Base-by-base conservation (phyloP, 257 asterid species). In the Solanum bukasovii region DNA sequence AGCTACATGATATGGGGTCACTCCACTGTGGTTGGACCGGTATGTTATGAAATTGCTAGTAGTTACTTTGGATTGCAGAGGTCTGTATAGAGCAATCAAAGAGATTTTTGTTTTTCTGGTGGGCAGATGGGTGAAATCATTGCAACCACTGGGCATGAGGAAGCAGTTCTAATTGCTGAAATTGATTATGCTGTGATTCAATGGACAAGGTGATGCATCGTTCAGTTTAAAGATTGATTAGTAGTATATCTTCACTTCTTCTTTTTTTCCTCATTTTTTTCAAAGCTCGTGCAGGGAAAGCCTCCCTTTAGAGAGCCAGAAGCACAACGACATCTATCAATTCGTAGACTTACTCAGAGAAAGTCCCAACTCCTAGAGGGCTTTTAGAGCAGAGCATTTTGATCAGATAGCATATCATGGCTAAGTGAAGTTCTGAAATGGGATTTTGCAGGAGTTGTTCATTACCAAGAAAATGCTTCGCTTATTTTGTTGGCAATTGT, bases 1-100 rank as follows among this genome's bases (percentile, higher is more conserved):
- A 89, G 91, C 49, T 91, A 91, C 84, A 2, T 33, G n/a, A 91
- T 91, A 65, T 91, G 93, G 94, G 93, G 91, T 56, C 92, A 91
- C 85, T 91, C 93, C 0, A 87, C 90, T 74, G 90, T 92, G 33
- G 91, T 91, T 87, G 92, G 91, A 89, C 93, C 91, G 88, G 93
- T 91, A 86, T 23, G 71, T 82, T 18, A 31, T 1, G 11, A 82
- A 49, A 82, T n/a, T 23, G 20, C 70, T 29, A 29, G 23, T 18
- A 49, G 29, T 20, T 49, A 49, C 29, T 29, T 29, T 49, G 86
- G 70, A 49, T 46, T 81, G 42, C 85, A 27, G 23, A 23, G 35
- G 21, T 82, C 56, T 25, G n/a, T 42, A 81, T 81, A 81, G 40
- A 46, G 5, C 68, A 29, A 49, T 49, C 85, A 46, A 29, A 46